A percentile compares a stretch with the other conserved stretches of the same genome.
These are phyloP conservation scores for Blastocrithidia nonstop DNA, from an alignment of 208 protist species.

Conservation along the genomic window DNA sequence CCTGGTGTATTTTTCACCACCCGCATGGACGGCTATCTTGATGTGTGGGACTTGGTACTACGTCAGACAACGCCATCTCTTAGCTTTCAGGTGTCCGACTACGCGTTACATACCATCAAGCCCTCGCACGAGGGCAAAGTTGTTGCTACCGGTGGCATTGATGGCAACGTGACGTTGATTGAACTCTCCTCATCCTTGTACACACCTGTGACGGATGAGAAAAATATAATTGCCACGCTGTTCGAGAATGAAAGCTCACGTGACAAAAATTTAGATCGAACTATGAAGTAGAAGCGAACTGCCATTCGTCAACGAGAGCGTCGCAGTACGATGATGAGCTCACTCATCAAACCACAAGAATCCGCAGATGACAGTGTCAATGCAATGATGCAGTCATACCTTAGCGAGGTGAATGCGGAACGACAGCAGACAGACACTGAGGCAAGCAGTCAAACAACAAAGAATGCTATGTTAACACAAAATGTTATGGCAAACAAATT, in stretches of 20 bases:
- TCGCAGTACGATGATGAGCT: slow-evolving; percentile 42
- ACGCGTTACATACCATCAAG: slow-evolving; percentile 77
- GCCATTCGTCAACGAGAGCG: slow-evolving; percentile 44
- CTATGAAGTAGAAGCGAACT: slow-evolving; percentile 64
- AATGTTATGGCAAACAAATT: too few species aligned
- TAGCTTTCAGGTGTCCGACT: slow-evolving; percentile 85
- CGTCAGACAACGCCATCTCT: slow-evolving; percentile 87
- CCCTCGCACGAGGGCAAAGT: slow-evolving; percentile 60
- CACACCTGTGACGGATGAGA: slow-evolving; percentile 73
- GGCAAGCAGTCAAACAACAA: too few species aligned
- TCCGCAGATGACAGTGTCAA: slow-evolving; percentile 33
- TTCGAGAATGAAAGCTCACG: slow-evolving; percentile 88
- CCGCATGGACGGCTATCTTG: slow-evolving; percentile 92
- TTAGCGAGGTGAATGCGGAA: slow-evolving; percentile 22
- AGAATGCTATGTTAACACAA: too few species aligned
- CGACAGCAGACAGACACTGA: slow-evolving; percentile 7
- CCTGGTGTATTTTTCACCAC: slow-evolving; percentile 93
- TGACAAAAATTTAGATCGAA: slow-evolving; percentile 88
- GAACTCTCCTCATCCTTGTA: slow-evolving; percentile 87
- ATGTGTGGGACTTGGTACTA: slow-evolving; percentile 92
- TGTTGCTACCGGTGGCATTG: slow-evolving; percentile 83
- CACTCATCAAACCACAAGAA: slow-evolving; percentile 11
- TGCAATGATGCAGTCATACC: slow-evolving; percentile 30
- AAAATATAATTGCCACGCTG: slow-evolving; percentile 74
- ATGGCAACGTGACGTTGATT: slow-evolving; percentile 88